These are phyloP conservation scores for Taphrina pruni DNA, from an alignment of 1,139 yeast genomes.

Conservation along the genomic window DNA sequence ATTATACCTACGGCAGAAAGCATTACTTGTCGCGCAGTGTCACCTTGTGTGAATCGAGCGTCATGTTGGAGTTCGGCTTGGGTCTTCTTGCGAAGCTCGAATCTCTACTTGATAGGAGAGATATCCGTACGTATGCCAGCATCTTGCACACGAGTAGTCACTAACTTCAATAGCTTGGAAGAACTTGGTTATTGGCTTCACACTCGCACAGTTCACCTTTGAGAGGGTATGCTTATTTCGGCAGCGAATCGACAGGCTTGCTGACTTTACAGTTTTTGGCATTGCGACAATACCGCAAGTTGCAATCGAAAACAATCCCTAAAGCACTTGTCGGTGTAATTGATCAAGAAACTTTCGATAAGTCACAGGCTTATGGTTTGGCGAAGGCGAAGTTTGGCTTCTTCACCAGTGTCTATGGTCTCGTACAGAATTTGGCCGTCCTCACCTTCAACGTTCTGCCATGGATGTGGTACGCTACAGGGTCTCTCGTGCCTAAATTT, in stretches of 20 bases:
- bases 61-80: conserved; percentile 16
- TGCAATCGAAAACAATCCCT: conserved; percentile 66
- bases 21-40: background rate
- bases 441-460: conserved; percentile 72
- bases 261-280: conserved; percentile 58
- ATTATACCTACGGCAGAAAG: background rate
- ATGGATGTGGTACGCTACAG: conserved; percentile 67
- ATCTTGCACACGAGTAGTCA: background rate
- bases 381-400: conserved; percentile 80
- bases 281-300: conserved; percentile 75
- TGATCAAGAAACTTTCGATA: conserved; percentile 72
- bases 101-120: conserved; percentile 9
- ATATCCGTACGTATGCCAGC: conserved; percentile 2
- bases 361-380: conserved; percentile 78
- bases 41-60: background rate
- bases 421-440: conserved; percentile 64
- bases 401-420: conserved; percentile 60
- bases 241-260: too few relatives aligned
- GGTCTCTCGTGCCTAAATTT: conserved; percentile 53
- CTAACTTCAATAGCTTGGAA: conserved; percentile 22
- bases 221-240: conserved; percentile 2
- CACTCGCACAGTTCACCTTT: conserved; percentile 32
- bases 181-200: conserved; percentile 35
- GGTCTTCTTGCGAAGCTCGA: conserved; percentile 17
- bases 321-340: conserved; percentile 63